Base-by-base conservation (phyloP, 306 rosid species). In the Prunus davidiana region DNA sequence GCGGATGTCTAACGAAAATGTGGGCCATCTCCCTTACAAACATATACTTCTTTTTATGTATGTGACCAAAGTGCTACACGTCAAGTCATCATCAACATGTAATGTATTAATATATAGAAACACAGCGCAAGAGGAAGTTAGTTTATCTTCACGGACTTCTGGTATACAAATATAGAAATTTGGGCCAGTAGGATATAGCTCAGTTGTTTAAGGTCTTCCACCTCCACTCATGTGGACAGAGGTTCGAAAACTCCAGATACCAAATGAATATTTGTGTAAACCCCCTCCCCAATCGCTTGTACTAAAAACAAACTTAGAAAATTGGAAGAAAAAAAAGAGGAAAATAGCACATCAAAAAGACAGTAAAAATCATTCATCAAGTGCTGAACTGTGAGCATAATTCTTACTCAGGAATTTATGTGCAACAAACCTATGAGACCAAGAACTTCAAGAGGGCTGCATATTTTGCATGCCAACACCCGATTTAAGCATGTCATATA, bases 31-130 rank as follows among this genome's bases (percentile, higher is more conserved):
- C 52, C 24, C 62, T 52, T 54, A n/a, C 50, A 30, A 32, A 25
- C 11, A 72, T 30, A 61, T 71, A 13, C 32, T 34, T 12, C n/a
- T 41, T 6, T 2, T 12, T 45, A 20, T 55, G 55, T 34, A 38
- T 51, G 52, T 20, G 19, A 19, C 34, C 11, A 32, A 34, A 14
- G 20, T 71, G 50, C 24, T 5, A 49, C 22, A 32, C 34, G 51
- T 55, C 20, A 32, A 12, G 75, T 34, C 75, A 32, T 32, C 20
- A 55, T 71, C 75, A 71, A 34, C 52, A 71, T 71, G 75, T 12
- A 54, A 55, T 56, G 52, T 47, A n/a, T 14, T 4, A 6, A 52
- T 18, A 52, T 8, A 16, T 19, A 52, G 8, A 15, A 52, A 34
- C 41, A 34, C 1, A 6, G 41, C 41, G 41, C 8, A 34, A 34